Conservation (phyloP, 2,329 filamentous ascomycete genomes). For the Phialophora expanda region DNA sequence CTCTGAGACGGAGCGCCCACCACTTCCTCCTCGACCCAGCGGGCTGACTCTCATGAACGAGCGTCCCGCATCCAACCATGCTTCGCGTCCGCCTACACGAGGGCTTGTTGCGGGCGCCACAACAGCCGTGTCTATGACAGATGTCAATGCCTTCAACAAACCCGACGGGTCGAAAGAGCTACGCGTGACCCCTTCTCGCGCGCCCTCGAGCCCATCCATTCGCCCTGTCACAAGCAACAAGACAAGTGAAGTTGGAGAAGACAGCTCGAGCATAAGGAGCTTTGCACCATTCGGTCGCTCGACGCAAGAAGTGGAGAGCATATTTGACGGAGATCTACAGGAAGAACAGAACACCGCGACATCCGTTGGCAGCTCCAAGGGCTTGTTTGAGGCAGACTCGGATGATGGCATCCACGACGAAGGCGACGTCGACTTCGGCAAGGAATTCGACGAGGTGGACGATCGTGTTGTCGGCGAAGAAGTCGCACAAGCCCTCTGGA, state of each 20-base stretch:
- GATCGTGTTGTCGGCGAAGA: slow-evolving; percentile 63
- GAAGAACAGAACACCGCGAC: slow-evolving; percentile 40
- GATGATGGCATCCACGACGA: slow-evolving; percentile 47
- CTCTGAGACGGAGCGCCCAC: slow-evolving; percentile 48
- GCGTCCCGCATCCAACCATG: slow-evolving; percentile 31
- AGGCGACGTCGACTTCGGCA: slow-evolving; percentile 69
- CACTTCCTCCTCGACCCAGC: slow-evolving; percentile 54
- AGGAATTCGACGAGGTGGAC: slow-evolving; percentile 71
- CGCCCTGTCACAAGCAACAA: slow-evolving; percentile 51
- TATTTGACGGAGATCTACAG: slow-evolving; percentile 71
- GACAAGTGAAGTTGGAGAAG: slow-evolving; percentile 56
- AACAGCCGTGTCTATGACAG: slow-evolving; percentile 80
- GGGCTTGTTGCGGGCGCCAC: slow-evolving; percentile 69
- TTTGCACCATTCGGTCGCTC: slow-evolving; percentile 61
- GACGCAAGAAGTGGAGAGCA: slow-evolving; percentile 76
- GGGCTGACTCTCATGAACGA: slow-evolving; percentile 42
- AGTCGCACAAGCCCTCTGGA: slow-evolving; percentile 77
- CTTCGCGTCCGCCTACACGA: slow-evolving; percentile 45
- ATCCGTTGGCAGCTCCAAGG: slow-evolving; percentile 48
- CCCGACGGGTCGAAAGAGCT: slow-evolving; percentile 71
- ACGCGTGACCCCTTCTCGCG: slow-evolving; percentile 55
- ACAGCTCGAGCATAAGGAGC: slow-evolving; percentile 58
- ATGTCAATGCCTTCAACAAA: slow-evolving; percentile 77
- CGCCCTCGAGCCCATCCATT: slow-evolving; percentile 39
- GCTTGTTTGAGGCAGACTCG: slow-evolving; percentile 40